A percentile compares a stretch with the other conserved stretches of the same genome.
These are phyloP conservation scores for Epicoccum sorghinum DNA, from an alignment of 2,329 filamentous ascomycete genomes.

Conservation along the genomic window DNA sequence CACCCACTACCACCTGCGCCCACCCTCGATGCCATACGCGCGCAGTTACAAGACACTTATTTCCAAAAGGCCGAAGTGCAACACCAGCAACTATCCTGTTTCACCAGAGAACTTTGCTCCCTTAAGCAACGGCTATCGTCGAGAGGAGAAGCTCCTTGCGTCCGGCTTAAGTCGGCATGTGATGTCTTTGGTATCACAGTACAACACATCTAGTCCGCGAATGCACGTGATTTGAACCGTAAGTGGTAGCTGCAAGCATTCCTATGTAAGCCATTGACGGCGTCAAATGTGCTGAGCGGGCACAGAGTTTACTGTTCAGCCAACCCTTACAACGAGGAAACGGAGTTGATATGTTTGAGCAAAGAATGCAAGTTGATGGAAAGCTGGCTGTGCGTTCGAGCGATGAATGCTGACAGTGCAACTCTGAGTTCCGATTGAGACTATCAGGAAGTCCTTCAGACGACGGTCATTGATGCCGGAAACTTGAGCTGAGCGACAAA, in stretches of 20 bases:
- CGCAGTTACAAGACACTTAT: conserved; percentile 21
- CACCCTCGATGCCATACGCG: conserved; percentile 16
- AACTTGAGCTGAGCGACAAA: background rate
- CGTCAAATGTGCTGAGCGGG: conserved; percentile 10
- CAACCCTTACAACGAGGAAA: background rate
- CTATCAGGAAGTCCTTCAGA: background rate
- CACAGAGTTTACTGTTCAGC: conserved; percentile 9
- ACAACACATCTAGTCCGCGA: conserved; percentile 19
- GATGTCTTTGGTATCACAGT: conserved; percentile 31
- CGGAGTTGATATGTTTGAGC: conserved; percentile 3
- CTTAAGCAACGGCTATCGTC: conserved; percentile 22
- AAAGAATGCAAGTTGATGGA: conserved; percentile 13
- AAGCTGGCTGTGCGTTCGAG: background rate
- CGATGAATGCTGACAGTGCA: background rate
- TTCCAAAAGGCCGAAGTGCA: conserved; percentile 35
- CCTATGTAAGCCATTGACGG: conserved; percentile 37
- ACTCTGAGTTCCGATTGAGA: background rate
- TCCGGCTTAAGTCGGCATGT: conserved; percentile 26
- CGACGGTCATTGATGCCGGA: background rate
- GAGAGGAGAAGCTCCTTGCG: conserved; percentile 35
- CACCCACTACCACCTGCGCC: conserved; percentile 9
- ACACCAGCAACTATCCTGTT: conserved; percentile 36
- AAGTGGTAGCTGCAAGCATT: conserved; percentile 25
- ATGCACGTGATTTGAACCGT: conserved; percentile 25
- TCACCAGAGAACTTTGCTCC: conserved; percentile 24